Base-by-base conservation (phyloP, 2,329 filamentous ascomycete genomes). In the Thermochaetoides dissita region DNA sequence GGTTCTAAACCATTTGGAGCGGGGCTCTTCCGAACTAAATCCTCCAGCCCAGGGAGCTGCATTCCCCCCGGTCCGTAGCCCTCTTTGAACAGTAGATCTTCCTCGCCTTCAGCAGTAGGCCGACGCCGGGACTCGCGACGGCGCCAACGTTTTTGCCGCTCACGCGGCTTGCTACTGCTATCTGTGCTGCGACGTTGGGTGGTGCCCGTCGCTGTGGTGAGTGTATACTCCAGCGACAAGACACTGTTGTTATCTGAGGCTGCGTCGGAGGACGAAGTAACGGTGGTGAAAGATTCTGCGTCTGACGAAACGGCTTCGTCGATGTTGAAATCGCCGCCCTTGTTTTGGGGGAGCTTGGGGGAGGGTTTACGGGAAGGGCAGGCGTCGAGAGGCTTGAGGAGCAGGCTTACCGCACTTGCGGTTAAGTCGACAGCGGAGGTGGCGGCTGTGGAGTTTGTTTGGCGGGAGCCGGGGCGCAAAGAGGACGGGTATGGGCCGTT, bases 251-350 rank as follows among this genome's bases (percentile, higher is more conserved):
- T 3, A 24, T 24, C 17, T 24, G 17, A 24, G 17, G 3, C 17
- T 24, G 3, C 17, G 17, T 24, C 17, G 17, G 17, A 24, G 5
- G 17, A 24, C 9, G 9, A n/a, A n/a, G 31, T 3, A n/a, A 33
- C 39, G 17, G 35, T 32, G 2, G 29, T 30, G 7, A 63, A 54
- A 0, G 58, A 61, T 10, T 63, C 62, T 10, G 56, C 57, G 39
- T 65, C 63, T 0, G 59, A 58, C 1, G 61, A 63, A 10, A 63
- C 33, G 44, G 62, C 61, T 45, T 63, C 61, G 43, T 63, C 60
- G 7, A 64, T 60, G 44, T 62, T 62, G 50, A 63, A 62, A 24
- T 24, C 17, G 17, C 5, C 17, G 17, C 5, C 17, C 17, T 24
- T 24, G 17, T 24, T 24, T 5, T 24, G 17, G 17, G 17, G 17